Base-by-base conservation (phyloP, 1,139 yeast genomes). In the Sugiyamaella japonica region DNA sequence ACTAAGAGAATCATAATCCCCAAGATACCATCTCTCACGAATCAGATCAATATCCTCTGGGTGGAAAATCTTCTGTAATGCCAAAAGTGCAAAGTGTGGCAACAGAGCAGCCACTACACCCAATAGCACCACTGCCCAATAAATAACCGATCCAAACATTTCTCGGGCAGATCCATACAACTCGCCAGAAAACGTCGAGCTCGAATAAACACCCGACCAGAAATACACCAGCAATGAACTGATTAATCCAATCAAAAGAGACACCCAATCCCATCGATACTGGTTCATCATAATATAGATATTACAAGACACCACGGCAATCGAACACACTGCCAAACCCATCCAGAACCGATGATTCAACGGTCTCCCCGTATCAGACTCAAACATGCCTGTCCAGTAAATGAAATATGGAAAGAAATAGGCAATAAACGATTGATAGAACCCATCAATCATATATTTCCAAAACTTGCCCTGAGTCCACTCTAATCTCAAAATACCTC, bases 191-290 rank as follows among this genome's bases (percentile, higher is more conserved):
- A 74, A 72, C 12, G 76, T 61, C 7, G 81, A 70, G 16, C 86
- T 74, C 1, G 96, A 82, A 91, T 97, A 93, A 49, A 91, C 76
- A 50, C 97, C 97, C 0, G 97, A 84, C 97, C 98, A 91, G 55
- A 82, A 84, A 70, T 83, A 87, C 48, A 89, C 76, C 48, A 90
- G 66, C 56, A 90, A 66, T 55, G 83, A 79, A 7, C 96, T 87
- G 43, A 91, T 66, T 8, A 74, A 73, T 56, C 83, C 81, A 65
- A 89, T 78, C 53, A 87, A 67, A 16, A 78, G 63, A 3, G 91
- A 82, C 54, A 89, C 74, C 95, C 96, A 89, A 72, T 93, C 99
- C 99, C 99, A 93, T 67, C 96, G 80, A 68, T 83, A 83, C 71
- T 89, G 96, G 68, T 90, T 96, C 62, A 86, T 71, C 65, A 89